Evolutionary conservation across 2,329 filamentous ascomycete genomes (phyloP).

Genomic region (Pseudogymnoascus sp.): DNA sequence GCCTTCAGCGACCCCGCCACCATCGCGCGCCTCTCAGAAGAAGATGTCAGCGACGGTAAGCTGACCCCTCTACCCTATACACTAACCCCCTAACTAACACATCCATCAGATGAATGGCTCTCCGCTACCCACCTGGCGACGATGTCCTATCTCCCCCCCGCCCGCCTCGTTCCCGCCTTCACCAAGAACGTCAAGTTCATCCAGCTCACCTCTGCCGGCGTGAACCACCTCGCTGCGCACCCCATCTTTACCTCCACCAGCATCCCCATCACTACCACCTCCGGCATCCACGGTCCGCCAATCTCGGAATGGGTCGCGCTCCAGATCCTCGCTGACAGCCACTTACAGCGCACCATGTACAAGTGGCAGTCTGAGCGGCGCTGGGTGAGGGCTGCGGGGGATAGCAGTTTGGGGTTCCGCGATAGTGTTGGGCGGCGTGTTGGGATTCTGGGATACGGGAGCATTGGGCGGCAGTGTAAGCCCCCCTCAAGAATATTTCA

Average conservation of each 20-base stretch:
- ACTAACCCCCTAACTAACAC: not conserved
- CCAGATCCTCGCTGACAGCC: constrained; percentile 53
- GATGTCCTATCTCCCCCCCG: constrained; percentile 24
- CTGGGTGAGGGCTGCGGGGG: constrained; percentile 39
- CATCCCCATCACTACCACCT: constrained; percentile 32
- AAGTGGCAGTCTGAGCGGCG: constrained; percentile 50
- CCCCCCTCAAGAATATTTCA: not conserved
- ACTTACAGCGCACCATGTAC: constrained; percentile 48
- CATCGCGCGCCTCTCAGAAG: constrained; percentile 11
- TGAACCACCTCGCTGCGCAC: constrained; percentile 26
- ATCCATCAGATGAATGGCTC: not conserved
- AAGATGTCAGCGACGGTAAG: constrained; percentile 15
- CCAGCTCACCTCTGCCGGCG: constrained; percentile 31
- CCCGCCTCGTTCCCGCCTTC: constrained; percentile 17
- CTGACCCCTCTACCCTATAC: constrained; percentile 21
- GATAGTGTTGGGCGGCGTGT: constrained; percentile 54
- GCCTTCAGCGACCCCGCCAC: constrained; percentile 6
- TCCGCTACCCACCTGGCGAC: constrained; percentile 31
- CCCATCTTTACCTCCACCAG: constrained; percentile 31
- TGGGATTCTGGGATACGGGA: constrained; percentile 41
- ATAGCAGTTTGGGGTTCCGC: constrained; percentile 27
- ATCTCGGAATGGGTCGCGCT: constrained; percentile 63
- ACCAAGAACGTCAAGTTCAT: constrained; percentile 32
- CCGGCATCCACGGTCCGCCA: constrained; percentile 43
- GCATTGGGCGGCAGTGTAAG: constrained; percentile 38